Conservation (phyloP, 2,329 filamentous ascomycete genomes). For the Xylariaceae sp. region DNA sequence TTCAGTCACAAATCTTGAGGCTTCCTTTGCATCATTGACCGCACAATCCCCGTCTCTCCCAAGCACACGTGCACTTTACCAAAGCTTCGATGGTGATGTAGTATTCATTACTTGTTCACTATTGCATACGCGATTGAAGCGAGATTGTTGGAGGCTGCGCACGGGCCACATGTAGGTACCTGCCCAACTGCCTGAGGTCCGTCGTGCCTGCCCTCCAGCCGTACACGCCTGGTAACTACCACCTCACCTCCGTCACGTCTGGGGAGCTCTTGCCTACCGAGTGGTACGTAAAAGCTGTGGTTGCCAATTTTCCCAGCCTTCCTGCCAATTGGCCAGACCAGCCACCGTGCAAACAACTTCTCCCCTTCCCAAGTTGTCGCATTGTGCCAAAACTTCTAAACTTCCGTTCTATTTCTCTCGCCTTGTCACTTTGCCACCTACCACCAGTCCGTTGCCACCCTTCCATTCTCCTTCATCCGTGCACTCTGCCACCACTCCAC, state of each 20-base stretch:
- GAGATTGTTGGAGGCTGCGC: background rate
- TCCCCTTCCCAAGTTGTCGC: background rate
- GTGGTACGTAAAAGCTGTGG: constrained; percentile 8
- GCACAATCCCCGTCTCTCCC: background rate
- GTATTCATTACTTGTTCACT: background rate
- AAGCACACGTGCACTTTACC: background rate
- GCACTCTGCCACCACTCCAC: background rate
- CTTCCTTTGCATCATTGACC: constrained; percentile 12
- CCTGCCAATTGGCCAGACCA: constrained; percentile 17
- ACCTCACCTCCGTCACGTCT: background rate
- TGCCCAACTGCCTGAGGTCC: background rate
- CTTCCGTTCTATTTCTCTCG: background rate
- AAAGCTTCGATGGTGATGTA: constrained; percentile 1
- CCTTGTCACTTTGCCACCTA: background rate
- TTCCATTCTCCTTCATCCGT: background rate
- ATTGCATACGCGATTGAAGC: constrained; percentile 2
- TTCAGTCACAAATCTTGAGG: background rate
- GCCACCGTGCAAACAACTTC: constrained; percentile 5
- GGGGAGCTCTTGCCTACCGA: constrained; percentile 11
- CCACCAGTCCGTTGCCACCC: background rate
- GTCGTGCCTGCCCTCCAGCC: background rate
- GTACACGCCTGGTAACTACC: background rate
- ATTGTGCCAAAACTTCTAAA: constrained; percentile 1
- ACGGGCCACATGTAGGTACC: background rate
- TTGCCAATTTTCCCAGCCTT: constrained; percentile 10